A percentile compares a stretch with the other conserved stretches of the same genome.
These are phyloP conservation scores for Mycena sanguinolenta DNA, from an alignment of 768 basidiomycete species.

Conservation along the genomic window DNA sequence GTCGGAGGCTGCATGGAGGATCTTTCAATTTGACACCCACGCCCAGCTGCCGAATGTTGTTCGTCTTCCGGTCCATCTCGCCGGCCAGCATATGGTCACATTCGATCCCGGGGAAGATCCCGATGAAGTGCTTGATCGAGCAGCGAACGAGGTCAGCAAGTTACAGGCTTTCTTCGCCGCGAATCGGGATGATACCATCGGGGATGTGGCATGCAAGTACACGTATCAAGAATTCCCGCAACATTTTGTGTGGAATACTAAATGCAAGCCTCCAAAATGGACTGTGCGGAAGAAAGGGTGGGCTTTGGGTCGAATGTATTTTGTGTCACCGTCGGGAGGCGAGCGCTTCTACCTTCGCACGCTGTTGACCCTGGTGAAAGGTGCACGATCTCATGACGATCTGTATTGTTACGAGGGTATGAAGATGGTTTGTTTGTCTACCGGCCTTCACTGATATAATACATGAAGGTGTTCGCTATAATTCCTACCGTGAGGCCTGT, in stretches of 20 bases:
- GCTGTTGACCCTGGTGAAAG: slow-evolving; percentile 50
- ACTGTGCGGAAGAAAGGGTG: slow-evolving; percentile 39
- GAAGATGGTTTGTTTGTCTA: not conserved
- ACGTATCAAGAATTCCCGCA: slow-evolving; percentile 58
- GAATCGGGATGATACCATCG: slow-evolving; percentile 37
- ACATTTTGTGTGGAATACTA: slow-evolving; percentile 41
- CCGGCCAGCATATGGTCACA: slow-evolving; percentile 52
- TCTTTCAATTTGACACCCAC: slow-evolving; percentile 52
- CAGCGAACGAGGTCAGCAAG: slow-evolving; percentile 42
- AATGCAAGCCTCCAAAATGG: slow-evolving; percentile 43
- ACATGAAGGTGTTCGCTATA: slow-evolving; percentile 1
- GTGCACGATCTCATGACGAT: slow-evolving; percentile 35
- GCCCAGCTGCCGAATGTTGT: slow-evolving; percentile 53
- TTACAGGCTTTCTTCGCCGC: slow-evolving; percentile 49
- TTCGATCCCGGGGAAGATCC: slow-evolving; percentile 49
- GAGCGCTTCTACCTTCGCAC: slow-evolving; percentile 50
- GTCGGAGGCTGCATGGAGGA: slow-evolving; percentile 52
- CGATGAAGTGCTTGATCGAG: slow-evolving; percentile 39
- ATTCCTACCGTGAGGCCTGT: slow-evolving; percentile 41
- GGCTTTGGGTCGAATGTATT: slow-evolving; percentile 59
- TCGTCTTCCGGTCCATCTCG: slow-evolving; percentile 58
- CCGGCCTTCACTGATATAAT: too few relatives aligned
- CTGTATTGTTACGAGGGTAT: slow-evolving; percentile 18
- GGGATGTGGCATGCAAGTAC: slow-evolving; percentile 30
- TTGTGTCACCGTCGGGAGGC: slow-evolving; percentile 43